Conservation (phyloP, 2,329 filamentous ascomycete genomes). For the Epichloe sibirici region DNA sequence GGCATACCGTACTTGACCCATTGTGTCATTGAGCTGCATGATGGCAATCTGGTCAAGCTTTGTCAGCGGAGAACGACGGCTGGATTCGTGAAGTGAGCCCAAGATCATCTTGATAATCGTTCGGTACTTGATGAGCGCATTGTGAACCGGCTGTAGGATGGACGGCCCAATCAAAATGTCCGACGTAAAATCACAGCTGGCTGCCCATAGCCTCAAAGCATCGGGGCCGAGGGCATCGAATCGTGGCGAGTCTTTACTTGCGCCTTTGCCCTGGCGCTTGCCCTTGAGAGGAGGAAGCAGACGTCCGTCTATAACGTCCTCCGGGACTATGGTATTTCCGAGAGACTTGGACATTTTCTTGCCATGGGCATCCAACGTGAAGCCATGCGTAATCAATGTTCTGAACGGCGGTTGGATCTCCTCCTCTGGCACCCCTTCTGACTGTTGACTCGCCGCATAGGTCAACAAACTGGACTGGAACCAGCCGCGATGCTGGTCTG, state of each 20-base stretch:
- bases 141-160: conserved; percentile 65
- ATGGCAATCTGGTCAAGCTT: conserved; percentile 64
- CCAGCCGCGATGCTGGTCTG: conserved; percentile 95
- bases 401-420: conserved; percentile 56
- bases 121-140: conserved; percentile 71
- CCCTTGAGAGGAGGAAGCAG: conserved; percentile 58
- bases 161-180: conserved; percentile 75
- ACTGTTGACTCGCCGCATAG: conserved; percentile 53
- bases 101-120: conserved; percentile 85
- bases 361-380: conserved; percentile 78
- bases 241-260: conserved; percentile 14
- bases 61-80: conserved; percentile 38
- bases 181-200: conserved; percentile 79
- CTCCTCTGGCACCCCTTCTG: conserved; percentile 15
- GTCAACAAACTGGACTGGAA: conserved; percentile 95
- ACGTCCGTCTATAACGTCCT: conserved; percentile 74
- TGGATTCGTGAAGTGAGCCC: conserved; percentile 53
- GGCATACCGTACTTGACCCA: conserved; percentile 49
- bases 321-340: conserved; percentile 73
- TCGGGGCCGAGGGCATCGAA: conserved; percentile 74
- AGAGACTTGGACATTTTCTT: conserved; percentile 98
- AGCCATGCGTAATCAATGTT: conserved; percentile 88
- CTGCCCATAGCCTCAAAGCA: conserved; percentile 80
- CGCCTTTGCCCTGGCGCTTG: conserved; percentile 35
- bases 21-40: conserved; percentile 56